A percentile compares a stretch with the other conserved stretches of the same genome.
Conservation (phyloP, 495 filamentous ascomycete genomes). For the Clavariopsis aquatica region DNA sequence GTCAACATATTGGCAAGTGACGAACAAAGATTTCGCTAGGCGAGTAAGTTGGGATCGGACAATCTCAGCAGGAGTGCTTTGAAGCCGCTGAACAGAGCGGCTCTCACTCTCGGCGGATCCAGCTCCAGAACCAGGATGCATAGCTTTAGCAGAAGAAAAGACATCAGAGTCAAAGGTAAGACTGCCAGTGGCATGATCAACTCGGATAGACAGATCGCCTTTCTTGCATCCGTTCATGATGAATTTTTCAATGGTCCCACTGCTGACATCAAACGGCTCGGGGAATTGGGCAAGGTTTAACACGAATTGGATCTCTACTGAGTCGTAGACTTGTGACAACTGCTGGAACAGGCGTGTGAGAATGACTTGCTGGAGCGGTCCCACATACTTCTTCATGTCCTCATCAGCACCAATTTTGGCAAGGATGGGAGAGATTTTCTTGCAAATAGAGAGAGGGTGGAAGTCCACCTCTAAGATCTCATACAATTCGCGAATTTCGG, state of each 20-base stretch:
- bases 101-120: constrained; percentile 88
- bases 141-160: constrained; percentile 93
- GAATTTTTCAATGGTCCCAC: constrained; percentile 96
- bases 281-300: constrained; percentile 94
- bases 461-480: constrained; percentile 99
- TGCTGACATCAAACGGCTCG: constrained; percentile 90
- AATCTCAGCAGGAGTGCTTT: constrained; percentile 97
- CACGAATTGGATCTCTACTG: constrained; percentile 91
- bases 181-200: constrained; percentile 90
- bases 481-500: constrained; percentile 94
- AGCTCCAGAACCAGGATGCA: constrained; percentile 78
- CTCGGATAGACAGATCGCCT: constrained; percentile 92
- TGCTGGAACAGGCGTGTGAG: constrained; percentile 98
- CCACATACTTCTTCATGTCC: constrained; percentile 95
- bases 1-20: constrained; percentile 94
- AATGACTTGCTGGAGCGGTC: constrained; percentile 96
- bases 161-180: constrained; percentile 97
- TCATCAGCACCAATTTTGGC: constrained; percentile 89
- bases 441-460: constrained; percentile 97
- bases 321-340: constrained; percentile 98
- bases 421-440: constrained; percentile 97
- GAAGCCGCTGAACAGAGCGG: constrained; percentile 86
- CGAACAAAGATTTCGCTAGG: constrained; percentile 84
- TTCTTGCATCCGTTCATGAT: constrained; percentile 99
- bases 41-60: constrained; percentile 92